A percentile compares a stretch with the other conserved stretches of the same genome.
These are phyloP conservation scores for Rubus parviflorus DNA, from an alignment of 306 rosid species.

Conservation along the genomic window DNA sequence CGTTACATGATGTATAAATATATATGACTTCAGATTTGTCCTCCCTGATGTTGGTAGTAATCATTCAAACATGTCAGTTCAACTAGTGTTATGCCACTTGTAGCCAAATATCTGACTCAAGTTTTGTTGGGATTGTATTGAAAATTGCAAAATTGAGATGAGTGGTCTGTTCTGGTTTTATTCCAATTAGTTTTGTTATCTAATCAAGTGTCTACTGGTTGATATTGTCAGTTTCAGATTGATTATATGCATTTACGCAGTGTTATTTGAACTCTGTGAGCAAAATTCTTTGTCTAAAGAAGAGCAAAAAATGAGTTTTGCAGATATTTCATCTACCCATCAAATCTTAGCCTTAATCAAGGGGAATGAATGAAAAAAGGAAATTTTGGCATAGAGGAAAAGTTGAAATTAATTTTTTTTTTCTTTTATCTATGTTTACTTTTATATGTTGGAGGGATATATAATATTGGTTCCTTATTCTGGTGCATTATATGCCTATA, in stretches of 20 bases:
- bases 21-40: neutral
- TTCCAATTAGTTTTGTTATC: neutral
- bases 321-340: neutral
- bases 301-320: neutral
- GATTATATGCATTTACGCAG: neutral
- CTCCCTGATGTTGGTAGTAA: neutral
- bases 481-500: neutral
- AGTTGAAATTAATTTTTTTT: neutral
- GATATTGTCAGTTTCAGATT: neutral
- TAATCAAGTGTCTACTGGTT: neutral
- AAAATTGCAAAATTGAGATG: neutral
- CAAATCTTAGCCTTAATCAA: neutral
- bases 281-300: neutral
- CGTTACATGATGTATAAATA: neutral
- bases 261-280: neutral
- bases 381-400: neutral
- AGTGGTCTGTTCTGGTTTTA: neutral
- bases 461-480: neutral
- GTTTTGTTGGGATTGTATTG: neutral
- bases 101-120: neutral
- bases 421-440: neutral
- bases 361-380: neutral
- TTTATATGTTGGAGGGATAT: neutral
- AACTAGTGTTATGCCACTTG: neutral
- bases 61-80: neutral